Percentiles rank a stretch among this genome's conserved stretches.
These are phyloP conservation scores for Udeniomyces megalosporus DNA, from an alignment of 768 basidiomycete genomes.

Conservation along the genomic window DNA sequence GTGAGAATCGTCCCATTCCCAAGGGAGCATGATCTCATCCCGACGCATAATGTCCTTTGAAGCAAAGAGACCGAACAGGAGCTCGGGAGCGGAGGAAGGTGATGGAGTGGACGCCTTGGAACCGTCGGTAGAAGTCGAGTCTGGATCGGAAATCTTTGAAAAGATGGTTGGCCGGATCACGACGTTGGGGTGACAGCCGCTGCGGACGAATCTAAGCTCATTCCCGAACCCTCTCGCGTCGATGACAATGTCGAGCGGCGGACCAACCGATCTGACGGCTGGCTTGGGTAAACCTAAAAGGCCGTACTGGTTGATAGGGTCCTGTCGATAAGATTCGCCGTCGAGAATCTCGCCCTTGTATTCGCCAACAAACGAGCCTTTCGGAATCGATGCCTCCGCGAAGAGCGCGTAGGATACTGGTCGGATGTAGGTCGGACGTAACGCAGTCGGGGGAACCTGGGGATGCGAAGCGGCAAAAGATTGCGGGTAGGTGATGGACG, in stretches of 20 bases:
- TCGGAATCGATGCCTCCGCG: slow-evolving; percentile 43
- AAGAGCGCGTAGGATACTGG: slow-evolving; percentile 43
- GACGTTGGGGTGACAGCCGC: slow-evolving; percentile 51
- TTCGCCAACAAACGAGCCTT: slow-evolving; percentile 45
- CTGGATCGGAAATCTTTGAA: slow-evolving; percentile 17
- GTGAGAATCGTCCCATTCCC: slow-evolving; percentile 95
- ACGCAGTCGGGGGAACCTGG: slow-evolving; percentile 21
- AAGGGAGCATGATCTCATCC: slow-evolving; percentile 76
- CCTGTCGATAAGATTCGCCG: slow-evolving; percentile 49
- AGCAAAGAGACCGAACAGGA: slow-evolving; percentile 70
- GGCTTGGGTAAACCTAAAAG: slow-evolving; percentile 59
- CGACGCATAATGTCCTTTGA: slow-evolving; percentile 52
- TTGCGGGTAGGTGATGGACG: slow-evolving; percentile 16
- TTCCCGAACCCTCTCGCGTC: slow-evolving; percentile 60
- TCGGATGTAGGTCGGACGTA: slow-evolving; percentile 27
- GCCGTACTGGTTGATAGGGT: slow-evolving; percentile 75
- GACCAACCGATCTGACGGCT: slow-evolving; percentile 60
- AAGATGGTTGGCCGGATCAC: slow-evolving; percentile 44
- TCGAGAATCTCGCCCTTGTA: slow-evolving; percentile 50
- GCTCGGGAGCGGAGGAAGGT: slow-evolving; percentile 17
- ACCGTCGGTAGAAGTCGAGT: slow-evolving; percentile 19
- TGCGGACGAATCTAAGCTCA: slow-evolving; percentile 46
- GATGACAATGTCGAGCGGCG: slow-evolving; percentile 59
- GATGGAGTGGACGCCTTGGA: neutral
- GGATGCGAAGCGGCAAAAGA: slow-evolving; percentile 18